Evolutionary conservation across 768 basidiomycete species (phyloP).

Genomic region (Gloeostereum incarnatum): DNA sequence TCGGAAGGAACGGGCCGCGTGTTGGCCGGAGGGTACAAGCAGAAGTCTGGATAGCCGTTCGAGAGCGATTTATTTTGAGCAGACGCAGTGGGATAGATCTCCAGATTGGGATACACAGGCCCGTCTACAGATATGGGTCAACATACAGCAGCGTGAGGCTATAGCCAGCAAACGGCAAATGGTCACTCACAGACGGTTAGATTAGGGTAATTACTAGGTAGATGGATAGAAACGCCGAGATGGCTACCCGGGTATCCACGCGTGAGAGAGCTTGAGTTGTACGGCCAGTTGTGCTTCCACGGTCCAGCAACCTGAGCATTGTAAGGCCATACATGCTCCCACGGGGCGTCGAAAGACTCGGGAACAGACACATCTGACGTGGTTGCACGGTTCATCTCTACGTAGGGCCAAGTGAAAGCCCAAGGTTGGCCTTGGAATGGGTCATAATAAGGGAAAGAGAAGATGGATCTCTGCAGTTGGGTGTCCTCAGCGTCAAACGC

Average conservation of each 20-base stretch:
- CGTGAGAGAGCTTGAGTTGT: too few species aligned
- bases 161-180: too few species aligned
- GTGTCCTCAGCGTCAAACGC: slow-evolving; percentile 16
- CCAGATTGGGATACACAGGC: too few species aligned
- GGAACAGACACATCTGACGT: background rate
- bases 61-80: slow-evolving; percentile 5
- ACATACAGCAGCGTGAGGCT: too few species aligned
- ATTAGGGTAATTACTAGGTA: slow-evolving; percentile 13
- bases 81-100: too few species aligned
- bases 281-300: slow-evolving; percentile 12
- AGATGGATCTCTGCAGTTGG: too few species aligned
- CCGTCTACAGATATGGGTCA: too few species aligned
- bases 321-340: slow-evolving; percentile 24
- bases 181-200: slow-evolving; percentile 18
- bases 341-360: slow-evolving; percentile 10
- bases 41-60: slow-evolving; percentile 21
- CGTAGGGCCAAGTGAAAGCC: slow-evolving; percentile 24
- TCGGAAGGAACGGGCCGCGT: slow-evolving; percentile 1
- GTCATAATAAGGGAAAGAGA: too few species aligned
- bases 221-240: slow-evolving; percentile 3
- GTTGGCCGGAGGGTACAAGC: slow-evolving; percentile 21
- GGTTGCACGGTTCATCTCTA: background rate
- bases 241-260: too few species aligned
- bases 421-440: slow-evolving; percentile 13
- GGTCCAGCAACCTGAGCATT: background rate